phyloP scores from a whole-genome alignment of 768 basidiomycete species.

The Serendipita sp. region DNA sequence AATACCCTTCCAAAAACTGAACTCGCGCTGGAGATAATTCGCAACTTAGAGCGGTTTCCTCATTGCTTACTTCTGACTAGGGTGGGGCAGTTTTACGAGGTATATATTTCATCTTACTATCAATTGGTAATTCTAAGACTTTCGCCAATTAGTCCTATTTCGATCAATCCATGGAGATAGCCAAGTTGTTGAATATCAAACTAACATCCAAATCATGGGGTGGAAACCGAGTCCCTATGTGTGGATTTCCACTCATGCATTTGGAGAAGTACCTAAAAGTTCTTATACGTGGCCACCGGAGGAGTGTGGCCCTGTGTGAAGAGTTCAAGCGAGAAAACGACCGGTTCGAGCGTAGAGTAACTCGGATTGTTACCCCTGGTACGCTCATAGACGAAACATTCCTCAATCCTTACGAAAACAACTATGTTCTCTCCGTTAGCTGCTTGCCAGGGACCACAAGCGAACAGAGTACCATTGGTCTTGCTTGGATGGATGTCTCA shows the following conservation, averaged over 20 bases:
- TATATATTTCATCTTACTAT: slow-evolving; percentile 41
- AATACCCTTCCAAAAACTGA: slow-evolving; percentile 18
- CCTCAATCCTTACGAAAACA: slow-evolving; percentile 71
- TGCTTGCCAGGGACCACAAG: slow-evolving; percentile 10
- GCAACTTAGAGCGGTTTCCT: slow-evolving; percentile 60
- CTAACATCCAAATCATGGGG: slow-evolving; percentile 63
- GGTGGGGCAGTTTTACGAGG: slow-evolving; percentile 94
- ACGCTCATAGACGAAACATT: slow-evolving; percentile 88
- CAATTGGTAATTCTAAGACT: slow-evolving; percentile 59
- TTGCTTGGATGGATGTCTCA: slow-evolving; percentile 91
- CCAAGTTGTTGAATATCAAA: slow-evolving; percentile 36
- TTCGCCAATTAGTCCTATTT: slow-evolving; percentile 45
- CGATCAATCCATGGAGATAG: slow-evolving; percentile 63
- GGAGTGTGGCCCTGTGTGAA: slow-evolving; percentile 86
- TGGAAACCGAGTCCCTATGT: slow-evolving; percentile 56
- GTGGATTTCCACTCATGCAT: slow-evolving; percentile 77
- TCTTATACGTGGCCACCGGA: slow-evolving; percentile 65
- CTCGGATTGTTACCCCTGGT: slow-evolving; percentile 80
- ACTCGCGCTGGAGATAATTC: slow-evolving; percentile 52
- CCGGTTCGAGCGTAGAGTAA: slow-evolving; percentile 60
- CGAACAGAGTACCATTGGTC: slow-evolving; percentile 24
- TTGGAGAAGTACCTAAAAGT: slow-evolving; percentile 76
- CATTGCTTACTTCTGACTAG: slow-evolving; percentile 82
- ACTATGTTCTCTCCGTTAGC: slow-evolving; percentile 65
- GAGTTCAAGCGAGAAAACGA: slow-evolving; percentile 50